These are phyloP conservation scores for Chalciporus sp. DNA, from an alignment of 1,284 basidiomycete genomes.

Conservation along the genomic window DNA sequence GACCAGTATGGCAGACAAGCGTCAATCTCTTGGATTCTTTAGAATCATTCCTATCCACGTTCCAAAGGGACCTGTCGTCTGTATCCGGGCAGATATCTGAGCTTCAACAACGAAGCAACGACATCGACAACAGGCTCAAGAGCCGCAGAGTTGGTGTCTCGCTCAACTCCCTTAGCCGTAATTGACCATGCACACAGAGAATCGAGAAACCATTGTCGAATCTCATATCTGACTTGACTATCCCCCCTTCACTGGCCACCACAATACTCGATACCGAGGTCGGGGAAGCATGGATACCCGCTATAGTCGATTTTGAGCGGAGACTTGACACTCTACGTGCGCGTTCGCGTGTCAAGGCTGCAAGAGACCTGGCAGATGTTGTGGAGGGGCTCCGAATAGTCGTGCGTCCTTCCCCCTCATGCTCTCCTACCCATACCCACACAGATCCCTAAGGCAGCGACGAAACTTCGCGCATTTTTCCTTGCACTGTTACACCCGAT, in stretches of 20 bases:
- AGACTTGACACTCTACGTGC: conserved; percentile 70
- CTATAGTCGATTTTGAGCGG: conserved; percentile 79
- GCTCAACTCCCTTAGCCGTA: conserved; percentile 1
- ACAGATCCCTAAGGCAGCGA: conserved; percentile 65
- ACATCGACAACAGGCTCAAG: conserved; percentile 86
- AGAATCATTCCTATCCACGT: conserved; percentile 90
- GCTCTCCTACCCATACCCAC: conserved; percentile 1
- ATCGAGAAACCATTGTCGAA: conserved; percentile 87
- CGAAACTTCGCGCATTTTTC: conserved; percentile 89
- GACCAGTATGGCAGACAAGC: conserved; percentile 56
- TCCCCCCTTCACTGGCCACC: conserved; percentile 80
- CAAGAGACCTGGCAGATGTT: conserved; percentile 80
- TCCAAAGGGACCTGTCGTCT: conserved; percentile 90
- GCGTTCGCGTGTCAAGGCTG: conserved; percentile 81
- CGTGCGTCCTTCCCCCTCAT: conserved; percentile 45
- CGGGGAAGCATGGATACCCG: conserved; percentile 81
- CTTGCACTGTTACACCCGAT: conserved; percentile 83
- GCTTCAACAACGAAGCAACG: conserved; percentile 86
- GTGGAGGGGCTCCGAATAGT: conserved; percentile 86
- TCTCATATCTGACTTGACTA: conserved; percentile 78
- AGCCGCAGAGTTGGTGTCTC: conserved; percentile 68
- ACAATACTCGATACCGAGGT: conserved; percentile 85
- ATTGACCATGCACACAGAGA: conserved; percentile 50
- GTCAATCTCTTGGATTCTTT: conserved; percentile 81
- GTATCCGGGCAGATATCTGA: conserved; percentile 96